Percentiles rank a stretch among this genome's conserved stretches.
Evolutionary conservation across 495 filamentous ascomycete genomes (phyloP).

Genomic region (Aspergillus saccharolyticus): DNA sequence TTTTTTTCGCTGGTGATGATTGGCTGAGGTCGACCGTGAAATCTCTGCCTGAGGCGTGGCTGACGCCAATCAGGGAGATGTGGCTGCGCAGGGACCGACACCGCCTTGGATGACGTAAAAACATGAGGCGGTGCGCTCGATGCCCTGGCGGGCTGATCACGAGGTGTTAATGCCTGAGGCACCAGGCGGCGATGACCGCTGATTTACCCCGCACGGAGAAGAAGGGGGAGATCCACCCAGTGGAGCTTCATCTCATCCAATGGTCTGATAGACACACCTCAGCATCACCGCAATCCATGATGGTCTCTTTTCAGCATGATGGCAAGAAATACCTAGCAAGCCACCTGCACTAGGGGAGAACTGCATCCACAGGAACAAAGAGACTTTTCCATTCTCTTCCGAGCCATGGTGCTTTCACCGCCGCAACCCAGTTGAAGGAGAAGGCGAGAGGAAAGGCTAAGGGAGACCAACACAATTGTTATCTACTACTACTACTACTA

Average conservation of each 20-base stretch:
- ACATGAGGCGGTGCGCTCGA: not conserved
- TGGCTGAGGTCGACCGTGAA: not conserved
- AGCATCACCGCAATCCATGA: not conserved
- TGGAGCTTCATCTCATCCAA: not conserved
- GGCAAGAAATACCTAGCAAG: no score
- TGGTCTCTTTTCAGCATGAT: no score
- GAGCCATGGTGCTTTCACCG: not conserved
- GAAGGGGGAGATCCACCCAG: not conserved
- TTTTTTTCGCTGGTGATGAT: slow-evolving; percentile 14
- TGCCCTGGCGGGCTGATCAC: not conserved
- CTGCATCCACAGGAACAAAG: no score
- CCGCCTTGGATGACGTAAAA: not conserved
- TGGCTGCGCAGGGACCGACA: not conserved
- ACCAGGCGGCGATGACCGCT: not conserved
- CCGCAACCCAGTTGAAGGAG: not conserved
- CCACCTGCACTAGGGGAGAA: no score
- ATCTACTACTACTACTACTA: not conserved
- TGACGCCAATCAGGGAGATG: not conserved
- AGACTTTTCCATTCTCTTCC: not conserved
- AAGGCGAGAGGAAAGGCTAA: not conserved
- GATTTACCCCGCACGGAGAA: not conserved
- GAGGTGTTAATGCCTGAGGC: not conserved
- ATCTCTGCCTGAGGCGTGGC: slow-evolving; percentile 16
- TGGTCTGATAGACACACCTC: not conserved
- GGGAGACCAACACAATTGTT: not conserved